These are phyloP conservation scores for Trypanosoma avium DNA, from an alignment of 208 protist species.

Conservation along the genomic window DNA sequence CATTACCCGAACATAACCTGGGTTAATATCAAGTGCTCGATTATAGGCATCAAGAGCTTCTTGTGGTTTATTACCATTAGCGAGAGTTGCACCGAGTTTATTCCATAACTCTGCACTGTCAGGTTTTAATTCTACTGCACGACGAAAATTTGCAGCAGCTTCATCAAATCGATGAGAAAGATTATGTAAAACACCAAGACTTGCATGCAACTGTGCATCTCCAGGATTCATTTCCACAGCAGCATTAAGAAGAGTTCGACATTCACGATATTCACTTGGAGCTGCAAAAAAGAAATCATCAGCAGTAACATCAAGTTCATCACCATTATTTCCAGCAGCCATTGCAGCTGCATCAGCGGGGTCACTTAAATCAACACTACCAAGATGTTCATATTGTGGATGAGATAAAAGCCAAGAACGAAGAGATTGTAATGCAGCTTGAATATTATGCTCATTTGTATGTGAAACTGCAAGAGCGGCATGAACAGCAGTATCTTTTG, in stretches of 20 bases:
- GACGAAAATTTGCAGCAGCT: constrained; percentile 74
- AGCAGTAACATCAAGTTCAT: constrained; percentile 42
- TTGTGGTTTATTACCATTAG: constrained; percentile 68
- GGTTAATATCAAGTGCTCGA: constrained; percentile 85
- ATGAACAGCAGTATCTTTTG: constrained; percentile 71
- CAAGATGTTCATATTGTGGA: constrained; percentile 81
- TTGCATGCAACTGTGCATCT: constrained; percentile 69
- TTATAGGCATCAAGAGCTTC: constrained; percentile 88
- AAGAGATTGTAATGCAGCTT: constrained; percentile 70
- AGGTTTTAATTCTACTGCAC: constrained; percentile 67
- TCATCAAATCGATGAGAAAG: constrained; percentile 76
- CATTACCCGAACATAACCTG: constrained; percentile 83
- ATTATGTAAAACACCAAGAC: constrained; percentile 85
- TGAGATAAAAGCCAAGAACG: constrained; percentile 75
- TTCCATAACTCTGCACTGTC: constrained; percentile 85
- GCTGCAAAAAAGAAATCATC: constrained; percentile 76
- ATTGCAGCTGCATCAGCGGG: constrained; percentile 24
- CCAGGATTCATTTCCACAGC: constrained; percentile 79
- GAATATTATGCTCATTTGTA: constrained; percentile 84
- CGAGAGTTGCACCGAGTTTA: constrained; percentile 89
- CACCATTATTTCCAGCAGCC: too few species aligned
- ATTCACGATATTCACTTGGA: constrained; percentile 61
- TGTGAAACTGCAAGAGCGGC: constrained; percentile 76
- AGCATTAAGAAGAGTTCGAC: constrained; percentile 63
- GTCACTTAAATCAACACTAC: constrained; percentile 47